These are phyloP conservation scores for Hammondia hammondi DNA, from an alignment of 169 alveolate species.

Conservation along the genomic window DNA sequence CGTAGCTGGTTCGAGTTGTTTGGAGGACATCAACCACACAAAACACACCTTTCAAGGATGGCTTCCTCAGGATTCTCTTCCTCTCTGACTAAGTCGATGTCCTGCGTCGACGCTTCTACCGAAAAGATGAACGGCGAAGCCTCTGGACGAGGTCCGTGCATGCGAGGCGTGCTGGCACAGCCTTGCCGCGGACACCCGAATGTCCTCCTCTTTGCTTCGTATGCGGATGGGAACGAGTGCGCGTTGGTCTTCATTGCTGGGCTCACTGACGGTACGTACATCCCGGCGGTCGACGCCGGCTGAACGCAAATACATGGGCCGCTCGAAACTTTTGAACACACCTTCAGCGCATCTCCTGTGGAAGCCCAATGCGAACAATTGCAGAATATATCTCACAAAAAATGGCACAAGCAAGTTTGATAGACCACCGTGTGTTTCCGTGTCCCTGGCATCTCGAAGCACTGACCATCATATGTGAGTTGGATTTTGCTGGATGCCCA, in stretches of 20 bases:
- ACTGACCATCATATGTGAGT: too few species aligned
- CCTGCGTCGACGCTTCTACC: neutral
- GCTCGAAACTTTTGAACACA: neutral
- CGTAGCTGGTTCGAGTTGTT: too few species aligned
- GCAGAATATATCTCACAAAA: too few species aligned
- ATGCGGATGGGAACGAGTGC: neutral
- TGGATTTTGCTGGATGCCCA: too few species aligned
- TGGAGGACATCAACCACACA: too few species aligned
- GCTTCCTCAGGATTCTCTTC: neutral
- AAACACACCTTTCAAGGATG: neutral
- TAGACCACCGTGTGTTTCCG: too few species aligned
- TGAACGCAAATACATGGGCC: neutral
- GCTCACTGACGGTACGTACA: neutral
- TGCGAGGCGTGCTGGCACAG: conserved; percentile 19
- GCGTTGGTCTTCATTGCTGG: conserved; percentile 1
- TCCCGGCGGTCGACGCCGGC: neutral
- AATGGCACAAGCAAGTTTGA: too few species aligned
- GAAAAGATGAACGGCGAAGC: neutral
- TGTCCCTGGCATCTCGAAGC: too few species aligned
- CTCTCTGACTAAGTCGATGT: neutral
- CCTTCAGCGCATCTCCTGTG: too few species aligned
- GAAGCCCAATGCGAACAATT: too few species aligned
- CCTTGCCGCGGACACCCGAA: neutral
- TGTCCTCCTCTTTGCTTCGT: neutral
- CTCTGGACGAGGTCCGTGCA: conserved; percentile 25